These are phyloP conservation scores for Fusarium goolgardi DNA, from an alignment of 2,329 filamentous ascomycete species.

Conservation along the genomic window DNA sequence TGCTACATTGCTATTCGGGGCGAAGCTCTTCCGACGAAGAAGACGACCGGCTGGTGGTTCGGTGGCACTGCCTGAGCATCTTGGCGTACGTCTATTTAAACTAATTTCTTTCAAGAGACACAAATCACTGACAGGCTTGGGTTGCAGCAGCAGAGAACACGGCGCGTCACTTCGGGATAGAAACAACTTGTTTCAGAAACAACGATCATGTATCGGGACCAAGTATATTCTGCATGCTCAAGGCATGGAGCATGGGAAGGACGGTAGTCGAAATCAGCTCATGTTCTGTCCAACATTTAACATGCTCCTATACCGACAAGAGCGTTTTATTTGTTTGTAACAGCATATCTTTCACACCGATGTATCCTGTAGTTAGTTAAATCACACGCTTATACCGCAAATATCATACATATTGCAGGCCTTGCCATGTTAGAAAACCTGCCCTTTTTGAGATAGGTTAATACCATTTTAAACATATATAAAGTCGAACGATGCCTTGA, in stretches of 20 bases:
- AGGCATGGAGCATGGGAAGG: background rate
- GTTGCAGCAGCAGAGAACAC: background rate
- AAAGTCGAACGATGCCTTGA: background rate
- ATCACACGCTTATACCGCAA: background rate
- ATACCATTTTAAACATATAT: background rate
- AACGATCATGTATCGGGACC: constrained; percentile 11
- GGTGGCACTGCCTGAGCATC: constrained; percentile 19
- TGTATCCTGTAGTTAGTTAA: background rate
- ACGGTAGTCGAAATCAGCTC: background rate
- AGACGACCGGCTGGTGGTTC: constrained; percentile 38
- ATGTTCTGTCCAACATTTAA: background rate
- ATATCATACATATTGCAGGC: background rate
- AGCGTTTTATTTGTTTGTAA: background rate
- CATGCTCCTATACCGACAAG: background rate
- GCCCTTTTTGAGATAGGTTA: too few relatives aligned
- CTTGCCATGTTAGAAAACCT: background rate
- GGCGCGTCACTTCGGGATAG: background rate
- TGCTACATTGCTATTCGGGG: constrained; percentile 45
- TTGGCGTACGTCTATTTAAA: background rate
- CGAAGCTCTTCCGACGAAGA: constrained; percentile 22
- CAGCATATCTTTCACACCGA: background rate
- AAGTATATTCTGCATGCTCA: constrained; percentile 1
- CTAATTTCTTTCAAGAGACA: background rate
- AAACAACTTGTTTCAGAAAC: background rate
- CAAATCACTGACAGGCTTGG: background rate